These are phyloP conservation scores for Xylariomycetidae sp. DNA, from an alignment of 2,329 filamentous ascomycete species.

Conservation along the genomic window DNA sequence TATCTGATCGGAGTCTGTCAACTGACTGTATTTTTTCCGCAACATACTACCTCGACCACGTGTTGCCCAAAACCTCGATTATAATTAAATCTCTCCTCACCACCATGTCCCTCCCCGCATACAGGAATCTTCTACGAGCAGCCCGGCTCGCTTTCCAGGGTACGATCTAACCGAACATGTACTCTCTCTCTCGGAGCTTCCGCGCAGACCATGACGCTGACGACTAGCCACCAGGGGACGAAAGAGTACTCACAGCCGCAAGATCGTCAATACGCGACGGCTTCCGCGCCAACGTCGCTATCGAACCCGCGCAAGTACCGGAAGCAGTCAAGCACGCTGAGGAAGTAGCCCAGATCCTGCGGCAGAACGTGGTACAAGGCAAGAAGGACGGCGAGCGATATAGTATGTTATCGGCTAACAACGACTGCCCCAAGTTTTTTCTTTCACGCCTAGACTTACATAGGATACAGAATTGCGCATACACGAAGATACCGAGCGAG, in stretches of 20 bases:
- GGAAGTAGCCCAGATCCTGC: constrained; percentile 74
- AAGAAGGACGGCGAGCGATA: constrained; percentile 50
- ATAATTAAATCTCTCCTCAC: constrained; percentile 1
- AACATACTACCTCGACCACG: too few species aligned
- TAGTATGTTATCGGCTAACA: constrained; percentile 59
- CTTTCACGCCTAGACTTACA: constrained; percentile 1
- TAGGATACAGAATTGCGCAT: constrained; percentile 67
- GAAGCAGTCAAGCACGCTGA: constrained; percentile 73
- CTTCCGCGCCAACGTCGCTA: constrained; percentile 64
- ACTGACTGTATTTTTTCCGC: too few species aligned
- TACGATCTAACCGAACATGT: too few species aligned
- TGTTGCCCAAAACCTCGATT: too few species aligned
- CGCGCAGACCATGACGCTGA: constrained; percentile 1
- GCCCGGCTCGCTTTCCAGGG: constrained; percentile 79
- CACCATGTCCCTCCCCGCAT: constrained; percentile 58
- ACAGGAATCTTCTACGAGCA: constrained; percentile 76
- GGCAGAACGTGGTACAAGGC: constrained; percentile 86
- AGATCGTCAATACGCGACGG: constrained; percentile 65
- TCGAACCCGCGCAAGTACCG: constrained; percentile 52
- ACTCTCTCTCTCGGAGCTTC: too few species aligned
- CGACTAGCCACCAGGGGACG: constrained; percentile 56
- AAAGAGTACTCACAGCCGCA: constrained; percentile 63
- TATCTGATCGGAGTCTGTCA: too few species aligned
- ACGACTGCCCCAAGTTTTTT: too few species aligned
- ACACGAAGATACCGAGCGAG: constrained; percentile 84